Conservation (phyloP, 352 stramenopile species). For the Pseudoperonospora humuli region DNA sequence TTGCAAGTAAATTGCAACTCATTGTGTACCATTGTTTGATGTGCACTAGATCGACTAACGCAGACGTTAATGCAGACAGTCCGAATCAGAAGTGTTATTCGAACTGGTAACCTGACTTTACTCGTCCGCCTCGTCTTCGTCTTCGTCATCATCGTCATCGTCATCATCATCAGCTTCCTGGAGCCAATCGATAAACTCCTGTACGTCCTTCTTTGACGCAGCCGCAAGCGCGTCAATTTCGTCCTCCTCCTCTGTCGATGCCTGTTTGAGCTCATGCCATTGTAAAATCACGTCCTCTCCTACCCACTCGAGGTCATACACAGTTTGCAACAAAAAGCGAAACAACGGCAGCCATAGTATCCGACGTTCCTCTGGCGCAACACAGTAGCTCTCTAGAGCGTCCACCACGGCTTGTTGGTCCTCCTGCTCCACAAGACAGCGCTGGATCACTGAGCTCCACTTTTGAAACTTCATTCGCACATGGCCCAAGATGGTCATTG, state of each 20-base stretch:
- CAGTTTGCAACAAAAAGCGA: slow-evolving; percentile 90
- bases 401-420: slow-evolving; percentile 59
- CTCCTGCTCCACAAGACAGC: slow-evolving; percentile 79
- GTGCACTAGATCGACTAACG: background rate
- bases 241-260: slow-evolving; percentile 2
- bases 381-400: slow-evolving; percentile 52
- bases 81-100: too few relatives aligned
- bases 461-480: slow-evolving; percentile 83
- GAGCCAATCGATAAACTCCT: slow-evolving; percentile 93
- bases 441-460: slow-evolving; percentile 88
- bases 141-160: slow-evolving; percentile 34
- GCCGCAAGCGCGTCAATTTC: slow-evolving; percentile 22
- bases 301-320: slow-evolving; percentile 91
- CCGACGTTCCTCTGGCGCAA: slow-evolving; percentile 34
- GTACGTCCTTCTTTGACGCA: slow-evolving; percentile 55
- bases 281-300: slow-evolving; percentile 88
- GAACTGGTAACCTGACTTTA: slow-evolving; percentile 1
- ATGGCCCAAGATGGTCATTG: slow-evolving; percentile 62
- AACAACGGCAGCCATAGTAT: slow-evolving; percentile 74
- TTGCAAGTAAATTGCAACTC: too few relatives aligned
- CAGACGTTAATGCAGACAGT: too few relatives aligned
- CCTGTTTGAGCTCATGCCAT: slow-evolving; percentile 58
- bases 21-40: too few relatives aligned
- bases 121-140: slow-evolving; percentile 18
- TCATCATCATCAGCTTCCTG: slow-evolving; percentile 65